These are phyloP conservation scores for Fraxinus sp. DNA, from an alignment of 305 asterid species.

Conservation along the genomic window DNA sequence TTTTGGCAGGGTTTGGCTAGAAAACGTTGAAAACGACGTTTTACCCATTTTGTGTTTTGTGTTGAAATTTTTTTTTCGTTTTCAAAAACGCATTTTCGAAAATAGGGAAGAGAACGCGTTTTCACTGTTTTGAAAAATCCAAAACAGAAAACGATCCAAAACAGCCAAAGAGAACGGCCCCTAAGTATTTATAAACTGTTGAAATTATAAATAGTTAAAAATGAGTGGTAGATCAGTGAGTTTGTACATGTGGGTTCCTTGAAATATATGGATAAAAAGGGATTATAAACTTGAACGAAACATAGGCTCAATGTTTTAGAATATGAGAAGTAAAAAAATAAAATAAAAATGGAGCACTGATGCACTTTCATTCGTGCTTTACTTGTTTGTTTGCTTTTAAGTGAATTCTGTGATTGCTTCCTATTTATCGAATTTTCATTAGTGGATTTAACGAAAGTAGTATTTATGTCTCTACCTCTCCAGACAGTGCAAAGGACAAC, in stretches of 20 bases:
- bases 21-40: too few species aligned
- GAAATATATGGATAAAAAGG: neutral
- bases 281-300: neutral
- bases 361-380: constrained; percentile 13
- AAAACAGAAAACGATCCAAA: too few species aligned
- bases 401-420: constrained; percentile 7
- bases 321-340: neutral
- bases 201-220: neutral
- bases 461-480: constrained; percentile 25
- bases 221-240: neutral
- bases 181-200: neutral
- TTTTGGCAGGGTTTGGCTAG: too few species aligned
- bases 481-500: constrained; percentile 70
- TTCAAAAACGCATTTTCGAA: too few species aligned
- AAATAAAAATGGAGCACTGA: neutral
- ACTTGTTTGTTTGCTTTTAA: neutral
- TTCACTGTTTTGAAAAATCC: too few species aligned
- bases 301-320: neutral
- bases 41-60: too few species aligned
- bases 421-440: constrained; percentile 16
- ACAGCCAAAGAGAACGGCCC: too few species aligned
- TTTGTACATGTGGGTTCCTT: neutral
- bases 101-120: too few species aligned
- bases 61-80: too few species aligned
- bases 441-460: constrained; percentile 17